Evolutionary conservation across 257 asterid species (phyloP).

Genomic region (Penstemon barbatus): DNA sequence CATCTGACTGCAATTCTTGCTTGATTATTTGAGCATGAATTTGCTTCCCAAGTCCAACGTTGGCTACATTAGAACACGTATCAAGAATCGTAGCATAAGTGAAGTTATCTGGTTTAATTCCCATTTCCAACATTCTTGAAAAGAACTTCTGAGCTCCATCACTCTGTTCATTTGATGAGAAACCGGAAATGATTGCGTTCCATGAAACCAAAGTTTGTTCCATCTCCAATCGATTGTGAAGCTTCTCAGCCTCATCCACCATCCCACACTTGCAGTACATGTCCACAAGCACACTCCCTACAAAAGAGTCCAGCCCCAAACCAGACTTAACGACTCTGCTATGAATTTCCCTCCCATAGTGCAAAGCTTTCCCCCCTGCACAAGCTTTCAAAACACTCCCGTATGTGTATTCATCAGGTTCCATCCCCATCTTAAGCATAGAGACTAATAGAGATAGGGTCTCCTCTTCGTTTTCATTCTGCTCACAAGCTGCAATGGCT

Average conservation of each 20-base stretch:
- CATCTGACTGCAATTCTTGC: conserved; percentile 74
- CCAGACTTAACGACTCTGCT: conserved; percentile 65
- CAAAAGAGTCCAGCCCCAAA: conserved; percentile 68
- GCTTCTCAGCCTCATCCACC: conserved; percentile 84
- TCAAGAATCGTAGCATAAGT: conserved; percentile 90
- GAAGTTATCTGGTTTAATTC: conserved; percentile 72
- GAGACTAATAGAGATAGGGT: conserved; percentile 44
- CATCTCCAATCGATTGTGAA: conserved; percentile 53
- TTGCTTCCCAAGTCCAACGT: conserved; percentile 82
- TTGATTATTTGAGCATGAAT: conserved; percentile 86
- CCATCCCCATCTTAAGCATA: conserved; percentile 74
- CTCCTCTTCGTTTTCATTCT: conserved; percentile 56
- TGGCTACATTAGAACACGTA: conserved; percentile 83
- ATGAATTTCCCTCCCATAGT: conserved; percentile 71
- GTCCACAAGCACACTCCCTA: conserved; percentile 75
- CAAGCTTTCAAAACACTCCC: conserved; percentile 91
- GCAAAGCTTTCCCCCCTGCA: conserved; percentile 62
- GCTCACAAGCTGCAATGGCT: conserved; percentile 81
- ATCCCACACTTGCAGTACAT: conserved; percentile 85
- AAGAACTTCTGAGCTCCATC: conserved; percentile 77
- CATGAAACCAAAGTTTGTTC: conserved; percentile 68
- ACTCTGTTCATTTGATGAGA: conserved; percentile 66
- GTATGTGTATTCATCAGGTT: conserved; percentile 82
- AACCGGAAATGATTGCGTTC: conserved; percentile 85
- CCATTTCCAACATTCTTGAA: conserved; percentile 60